Evolutionary conservation across 108 stramenopile species (phyloP), one percentile per base, ranked within the genome.

Genomic region (Nannochloropsis granulata): DNA sequence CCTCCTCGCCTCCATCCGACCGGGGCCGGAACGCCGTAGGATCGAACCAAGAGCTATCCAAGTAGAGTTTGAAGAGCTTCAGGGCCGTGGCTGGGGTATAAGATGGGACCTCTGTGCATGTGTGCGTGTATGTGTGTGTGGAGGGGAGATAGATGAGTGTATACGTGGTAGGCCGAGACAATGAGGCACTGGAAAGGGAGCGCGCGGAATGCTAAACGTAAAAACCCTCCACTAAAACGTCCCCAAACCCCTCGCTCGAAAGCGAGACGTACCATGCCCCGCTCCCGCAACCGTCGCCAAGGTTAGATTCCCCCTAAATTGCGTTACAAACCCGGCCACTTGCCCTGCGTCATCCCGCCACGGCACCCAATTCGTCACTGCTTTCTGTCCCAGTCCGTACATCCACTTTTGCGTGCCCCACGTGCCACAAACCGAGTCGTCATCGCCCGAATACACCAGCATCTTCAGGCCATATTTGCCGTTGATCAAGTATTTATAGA

Each of bases 361-460:
- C 56, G 84, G 82, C 43, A 83, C 13, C 93, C 93, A 92, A 46
- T 79, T 13, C 13, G 85, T 81, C 13, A 43, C 44, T 23, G 44
- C 78, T 44, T 79, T 42, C 43, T 87, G 84, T 8, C 91, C 92
- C 25, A 93, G 85, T 78, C 88, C 87, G 83, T 86, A 91, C 44
- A 93, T 85, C 93, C 93, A 93, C 9, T 45, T 42, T 78, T 92
- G 92, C 3, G 93, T 92, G 26, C 90, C 91, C 12, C 85, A 81
- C 14, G 91, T 88, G 81, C 86, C 90, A 82, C 92, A 92, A n/a
- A 92, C 84, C 43, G 84, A 19, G 56, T 83, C 83, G 13, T 83
- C 83, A 56, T 83, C 83, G 2, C 83, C 83, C 9, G 56, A 78
- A 56, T 78, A 83, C 16, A 83, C 83, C 46, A 83, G 25, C 16